Percentiles rank a stretch among this genome's conserved stretches.
Evolutionary conservation across 1,139 yeast genomes (phyloP).

Genomic region (Candida freyschussii): DNA sequence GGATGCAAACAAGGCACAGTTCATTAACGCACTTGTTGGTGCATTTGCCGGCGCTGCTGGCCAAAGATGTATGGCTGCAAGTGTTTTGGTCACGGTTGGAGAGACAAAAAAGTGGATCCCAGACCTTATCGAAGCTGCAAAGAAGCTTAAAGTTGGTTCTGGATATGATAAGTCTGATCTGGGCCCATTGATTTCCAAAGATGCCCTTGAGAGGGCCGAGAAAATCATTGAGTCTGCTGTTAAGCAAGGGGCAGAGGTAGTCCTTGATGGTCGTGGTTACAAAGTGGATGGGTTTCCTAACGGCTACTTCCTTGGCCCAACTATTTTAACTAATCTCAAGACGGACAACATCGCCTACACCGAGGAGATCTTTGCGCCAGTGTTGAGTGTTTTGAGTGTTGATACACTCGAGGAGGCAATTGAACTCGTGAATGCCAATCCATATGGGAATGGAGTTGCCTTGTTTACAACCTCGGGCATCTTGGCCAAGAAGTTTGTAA

Average conservation of each 20-base stretch:
- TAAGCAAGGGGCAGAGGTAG: conserved; percentile 49
- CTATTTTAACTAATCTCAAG: conserved; percentile 57
- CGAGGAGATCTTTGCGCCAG: conserved; percentile 77
- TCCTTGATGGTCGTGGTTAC: conserved; percentile 61
- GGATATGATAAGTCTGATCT: conserved; percentile 66
- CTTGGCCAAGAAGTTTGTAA: conserved; percentile 64
- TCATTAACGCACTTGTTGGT: conserved; percentile 64
- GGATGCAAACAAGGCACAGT: conserved; percentile 64
- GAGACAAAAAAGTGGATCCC: conserved; percentile 59
- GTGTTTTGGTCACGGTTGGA: conserved; percentile 74
- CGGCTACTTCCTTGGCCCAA: conserved; percentile 75
- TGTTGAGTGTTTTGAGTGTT: conserved; percentile 56
- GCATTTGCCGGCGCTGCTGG: conserved; percentile 88
- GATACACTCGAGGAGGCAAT: conserved; percentile 74
- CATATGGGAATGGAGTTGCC: conserved; percentile 72
- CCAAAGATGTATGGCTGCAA: conserved; percentile 80
- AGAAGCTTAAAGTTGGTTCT: conserved; percentile 54
- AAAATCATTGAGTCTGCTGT: conserved; percentile 54
- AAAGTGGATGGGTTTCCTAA: conserved; percentile 48
- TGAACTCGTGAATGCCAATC: conserved; percentile 56
- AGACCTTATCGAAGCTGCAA: conserved; percentile 58
- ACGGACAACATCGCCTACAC: conserved; percentile 72
- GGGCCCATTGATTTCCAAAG: conserved; percentile 70
- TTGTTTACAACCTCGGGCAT: conserved; percentile 69
- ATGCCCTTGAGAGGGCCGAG: conserved; percentile 48